Evolutionary conservation across 805 yeast genomes (phyloP).

Genomic region (Candida maesae): DNA sequence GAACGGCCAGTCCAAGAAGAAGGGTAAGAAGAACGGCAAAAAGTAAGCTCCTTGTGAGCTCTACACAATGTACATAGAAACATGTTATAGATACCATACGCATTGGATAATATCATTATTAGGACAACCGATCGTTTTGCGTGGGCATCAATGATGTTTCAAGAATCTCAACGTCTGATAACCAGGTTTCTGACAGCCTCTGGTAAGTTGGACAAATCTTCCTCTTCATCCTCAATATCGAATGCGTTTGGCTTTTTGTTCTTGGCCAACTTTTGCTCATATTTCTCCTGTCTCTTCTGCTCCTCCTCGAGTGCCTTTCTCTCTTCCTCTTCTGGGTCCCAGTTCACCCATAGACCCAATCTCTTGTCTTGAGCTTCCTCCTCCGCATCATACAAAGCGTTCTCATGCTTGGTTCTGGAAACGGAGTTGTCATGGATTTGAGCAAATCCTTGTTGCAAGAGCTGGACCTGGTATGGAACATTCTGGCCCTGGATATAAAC

Average conservation of each 20-base stretch:
- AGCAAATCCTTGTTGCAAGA: constrained; percentile 62
- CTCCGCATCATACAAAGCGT: constrained; percentile 58
- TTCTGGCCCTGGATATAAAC: constrained; percentile 48
- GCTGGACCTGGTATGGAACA: constrained; percentile 52
- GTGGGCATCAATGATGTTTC: too few species aligned
- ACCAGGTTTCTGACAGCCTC: constrained; percentile 28
- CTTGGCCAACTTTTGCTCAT: constrained; percentile 23
- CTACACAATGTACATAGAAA: constrained; percentile 1
- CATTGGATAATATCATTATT: too few species aligned
- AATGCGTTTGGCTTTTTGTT: constrained; percentile 22
- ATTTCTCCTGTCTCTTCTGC: constrained; percentile 25
- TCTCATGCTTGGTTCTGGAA: constrained; percentile 48
- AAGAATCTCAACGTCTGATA: constrained; percentile 15
- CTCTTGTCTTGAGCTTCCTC: constrained; percentile 50
- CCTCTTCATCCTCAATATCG: constrained; percentile 26
- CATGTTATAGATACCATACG: background rate
- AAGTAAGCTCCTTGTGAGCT: background rate
- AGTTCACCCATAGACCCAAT: constrained; percentile 67
- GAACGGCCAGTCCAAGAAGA: constrained; percentile 14
- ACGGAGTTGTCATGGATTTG: constrained; percentile 65
- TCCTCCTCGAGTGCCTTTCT: constrained; percentile 24
- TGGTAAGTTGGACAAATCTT: constrained; percentile 25
- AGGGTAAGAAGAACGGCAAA: constrained; percentile 15
- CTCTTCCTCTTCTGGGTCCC: constrained; percentile 42
- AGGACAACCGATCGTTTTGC: too few species aligned